Evolutionary conservation across 2,329 filamentous ascomycete species (phyloP), one percentile per base, ranked within the genome.

Genomic region (Colletotrichum chrysophilum): DNA sequence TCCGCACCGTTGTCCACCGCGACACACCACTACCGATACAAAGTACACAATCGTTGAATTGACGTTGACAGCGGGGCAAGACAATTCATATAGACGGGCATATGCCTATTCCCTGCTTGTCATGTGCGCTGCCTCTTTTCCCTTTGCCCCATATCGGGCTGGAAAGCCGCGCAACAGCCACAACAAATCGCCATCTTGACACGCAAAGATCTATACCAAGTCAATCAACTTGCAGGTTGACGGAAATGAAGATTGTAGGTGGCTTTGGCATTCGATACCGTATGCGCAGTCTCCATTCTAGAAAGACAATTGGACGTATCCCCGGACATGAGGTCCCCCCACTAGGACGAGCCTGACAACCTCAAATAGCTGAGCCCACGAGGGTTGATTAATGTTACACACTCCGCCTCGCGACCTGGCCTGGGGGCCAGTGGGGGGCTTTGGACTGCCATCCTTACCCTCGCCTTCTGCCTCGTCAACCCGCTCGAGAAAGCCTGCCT

Each of bases 1-100:
- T 21, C n/a, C 43, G 43, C 43, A 52, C 43, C 43, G 43, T 13
- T 21, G 43, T 52, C 43, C 43, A 48, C 55, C 55, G 55, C 55
- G 55, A 58, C 26, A n/a, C 56, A 60, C 26, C 26, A 60, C 16
- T 30, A 60, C 26, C 4, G 36, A 24, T 26, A 32, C 28, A n/a
- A 21, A 28, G 56, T 60, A n/a, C 14, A 60, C 56, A 61, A 26
- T 71, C 14, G 21, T 38, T 38, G 68, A 36, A 66, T 71, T 60
- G 36, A 71, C 55, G 24, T 66, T 66, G 68, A 58, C 32, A 61
- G 72, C 52, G 68, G 72, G 68, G 72, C 61, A 61, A 48, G 21
- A n/a, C 32, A 52, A 24, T 70, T 7, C 21, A 24, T 10, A 28
- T n/a, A 30, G 30, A 61, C 60, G 52, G 34, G 62, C 26, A 16